A percentile compares a stretch with the other conserved stretches of the same genome.
phyloP scores from a whole-genome alignment of 306 rosid genomes.

The Rosa lucieae region DNA sequence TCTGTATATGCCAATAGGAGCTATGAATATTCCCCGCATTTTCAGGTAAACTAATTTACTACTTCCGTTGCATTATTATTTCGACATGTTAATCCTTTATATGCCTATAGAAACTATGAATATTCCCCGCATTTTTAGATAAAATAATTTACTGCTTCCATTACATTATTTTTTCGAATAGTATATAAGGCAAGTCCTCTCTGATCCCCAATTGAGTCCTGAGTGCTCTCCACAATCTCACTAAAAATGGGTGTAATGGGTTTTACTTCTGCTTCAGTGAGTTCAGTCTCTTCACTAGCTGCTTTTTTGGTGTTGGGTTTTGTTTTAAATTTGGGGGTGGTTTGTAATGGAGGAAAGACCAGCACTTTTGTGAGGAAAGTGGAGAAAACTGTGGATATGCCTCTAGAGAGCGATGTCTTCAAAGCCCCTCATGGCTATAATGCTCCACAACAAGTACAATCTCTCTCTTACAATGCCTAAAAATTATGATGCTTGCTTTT shows the following conservation, averaged over 20 bases:
- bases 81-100: no score
- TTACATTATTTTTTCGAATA: background rate
- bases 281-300: background rate
- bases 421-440: constrained; percentile 50
- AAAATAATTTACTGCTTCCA: no score
- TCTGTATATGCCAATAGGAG: no score
- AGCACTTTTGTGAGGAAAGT: constrained; percentile 45
- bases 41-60: no score
- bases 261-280: constrained; percentile 17
- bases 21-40: no score
- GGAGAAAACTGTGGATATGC: constrained; percentile 50
- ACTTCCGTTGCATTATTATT: no score
- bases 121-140: no score
- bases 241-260: constrained; percentile 32
- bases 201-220: background rate
- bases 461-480: background rate
- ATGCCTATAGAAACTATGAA: no score
- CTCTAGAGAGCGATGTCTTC: constrained; percentile 56
- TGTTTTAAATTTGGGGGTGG: constrained; percentile 24
- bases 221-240: background rate
- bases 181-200: background rate
- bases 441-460: constrained; percentile 65
- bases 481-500: background rate
- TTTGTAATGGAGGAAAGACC: constrained; percentile 40
- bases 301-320: constrained; percentile 27